A percentile compares a stretch with the other conserved stretches of the same genome.
Conservation (phyloP, 129 eudicot species). For the Escallonia rubra region DNA sequence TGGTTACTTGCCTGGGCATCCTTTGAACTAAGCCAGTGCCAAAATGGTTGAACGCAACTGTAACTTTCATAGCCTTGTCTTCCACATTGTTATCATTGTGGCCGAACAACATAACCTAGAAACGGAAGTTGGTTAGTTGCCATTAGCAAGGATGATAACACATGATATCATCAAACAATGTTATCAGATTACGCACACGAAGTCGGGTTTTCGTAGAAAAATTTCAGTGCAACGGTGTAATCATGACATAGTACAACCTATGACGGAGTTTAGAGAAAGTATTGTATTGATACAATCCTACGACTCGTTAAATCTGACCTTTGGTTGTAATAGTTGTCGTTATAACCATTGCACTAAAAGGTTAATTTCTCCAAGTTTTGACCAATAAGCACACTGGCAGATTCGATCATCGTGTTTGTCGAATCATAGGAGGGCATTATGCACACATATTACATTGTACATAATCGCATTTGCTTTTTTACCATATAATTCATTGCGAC, state of each 20-base stretch:
- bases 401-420: too few relatives aligned
- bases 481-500: too few relatives aligned
- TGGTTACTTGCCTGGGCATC: slow-evolving; percentile 50
- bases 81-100: slow-evolving; percentile 44
- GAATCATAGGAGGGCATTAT: too few relatives aligned
- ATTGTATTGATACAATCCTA: too few relatives aligned
- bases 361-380: too few relatives aligned
- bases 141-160: neutral
- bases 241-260: neutral
- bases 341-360: too few relatives aligned
- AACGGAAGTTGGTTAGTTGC: neutral
- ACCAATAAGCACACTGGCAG: too few relatives aligned
- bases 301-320: neutral
- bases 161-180: neutral
- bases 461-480: too few relatives aligned
- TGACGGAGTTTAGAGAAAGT: too few relatives aligned
- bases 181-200: neutral
- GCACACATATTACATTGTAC: too few relatives aligned
- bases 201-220: neutral
- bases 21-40: slow-evolving; percentile 66
- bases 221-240: too few relatives aligned
- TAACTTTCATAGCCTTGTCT: slow-evolving; percentile 59
- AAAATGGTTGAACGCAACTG: slow-evolving; percentile 57
- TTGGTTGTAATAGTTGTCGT: too few relatives aligned
- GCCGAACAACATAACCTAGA: slow-evolving; percentile 67